Base-by-base conservation (phyloP, 2,329 filamentous ascomycete species). In the Fusarium tjaetaba region DNA sequence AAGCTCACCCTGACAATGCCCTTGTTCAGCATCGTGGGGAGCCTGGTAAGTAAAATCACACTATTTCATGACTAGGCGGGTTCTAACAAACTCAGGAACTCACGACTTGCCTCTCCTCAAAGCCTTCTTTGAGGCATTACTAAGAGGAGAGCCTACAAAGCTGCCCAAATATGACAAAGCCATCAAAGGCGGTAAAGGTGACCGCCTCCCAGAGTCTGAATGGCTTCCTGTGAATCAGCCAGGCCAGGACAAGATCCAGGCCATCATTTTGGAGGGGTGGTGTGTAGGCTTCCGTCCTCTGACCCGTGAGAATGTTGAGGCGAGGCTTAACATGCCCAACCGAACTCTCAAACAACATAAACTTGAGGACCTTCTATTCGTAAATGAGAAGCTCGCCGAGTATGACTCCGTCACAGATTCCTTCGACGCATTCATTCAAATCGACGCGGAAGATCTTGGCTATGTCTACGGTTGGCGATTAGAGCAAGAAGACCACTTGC, bases 241-340 rank as follows among this genome's bases (percentile, higher is more conserved):
- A 0, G 87, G 86, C 14, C 85, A 88, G 60, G 81, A 79, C 5
- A 84, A 81, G n/a, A 82, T 88, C 30, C 82, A 88, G 30, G 89
- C 96, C 11, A 87, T 97, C 28, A 89, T 97, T 58, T 91, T 97
- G 72, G 95, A 98, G 81, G 95, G 95, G 24, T 97, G 95, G 95
- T 96, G 93, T 81, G 90, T 97, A 18, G 95, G 94, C 6, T 97
- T 97, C 83, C 90, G 91, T 11, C 82, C 92, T 1, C 81, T 95
- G 18, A 76, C 84, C 36, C 81, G 86, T 1, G 79, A 83, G n/a
- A 85, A 87, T 10, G 80, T 89, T 8, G 85, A 86, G 34, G 80
- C 90, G 7, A 86, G 86, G 75, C 84, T 85, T 79, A 88, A 86
- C 81, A 82, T 84, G 59, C 83, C 82, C 74, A 87, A 80, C 81